Conservation (phyloP, 2,329 filamentous ascomycete genomes). For the Thielaviopsis punctulata region DNA sequence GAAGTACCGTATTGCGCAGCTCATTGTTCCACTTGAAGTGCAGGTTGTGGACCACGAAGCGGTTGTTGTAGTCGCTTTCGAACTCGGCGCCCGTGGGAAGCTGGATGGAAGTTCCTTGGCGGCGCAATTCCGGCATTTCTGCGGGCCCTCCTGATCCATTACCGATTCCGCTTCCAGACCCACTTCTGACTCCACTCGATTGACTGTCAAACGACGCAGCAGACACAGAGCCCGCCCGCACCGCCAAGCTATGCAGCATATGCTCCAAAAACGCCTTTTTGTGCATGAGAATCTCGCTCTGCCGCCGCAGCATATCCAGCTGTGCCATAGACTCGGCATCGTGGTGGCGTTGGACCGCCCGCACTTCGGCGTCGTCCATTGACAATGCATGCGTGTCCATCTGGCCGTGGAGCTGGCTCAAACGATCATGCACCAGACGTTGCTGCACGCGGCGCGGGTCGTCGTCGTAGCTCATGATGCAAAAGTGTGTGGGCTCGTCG, state of each 20-base stretch:
- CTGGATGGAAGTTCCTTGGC: constrained; percentile 37
- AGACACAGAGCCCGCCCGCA: constrained; percentile 2
- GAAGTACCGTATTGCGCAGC: constrained; percentile 83
- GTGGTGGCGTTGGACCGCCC: constrained; percentile 33
- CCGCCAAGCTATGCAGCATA: constrained; percentile 25
- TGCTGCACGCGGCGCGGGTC: constrained; percentile 81
- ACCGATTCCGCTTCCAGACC: constrained; percentile 14
- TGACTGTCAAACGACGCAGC: constrained; percentile 1
- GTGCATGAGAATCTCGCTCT: constrained; percentile 37
- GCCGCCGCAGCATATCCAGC: constrained; percentile 40
- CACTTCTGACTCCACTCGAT: not conserved
- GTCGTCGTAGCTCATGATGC: constrained; percentile 82
- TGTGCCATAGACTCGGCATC: constrained; percentile 37
- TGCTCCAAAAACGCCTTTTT: constrained; percentile 41
- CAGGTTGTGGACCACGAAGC: constrained; percentile 94
- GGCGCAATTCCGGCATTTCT: constrained; percentile 26
- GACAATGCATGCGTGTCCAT: constrained; percentile 56
- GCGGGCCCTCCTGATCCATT: constrained; percentile 24
- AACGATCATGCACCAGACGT: constrained; percentile 63
- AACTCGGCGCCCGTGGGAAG: constrained; percentile 61
- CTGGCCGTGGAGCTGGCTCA: constrained; percentile 63
- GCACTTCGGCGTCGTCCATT: constrained; percentile 61
- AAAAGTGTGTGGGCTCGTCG: constrained; percentile 81
- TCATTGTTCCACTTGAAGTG: constrained; percentile 98
- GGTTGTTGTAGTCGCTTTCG: constrained; percentile 89